phyloP scores from a whole-genome alignment of 2,329 filamentous ascomycete genomes.

The Alternaria hordeiaustralica region DNA sequence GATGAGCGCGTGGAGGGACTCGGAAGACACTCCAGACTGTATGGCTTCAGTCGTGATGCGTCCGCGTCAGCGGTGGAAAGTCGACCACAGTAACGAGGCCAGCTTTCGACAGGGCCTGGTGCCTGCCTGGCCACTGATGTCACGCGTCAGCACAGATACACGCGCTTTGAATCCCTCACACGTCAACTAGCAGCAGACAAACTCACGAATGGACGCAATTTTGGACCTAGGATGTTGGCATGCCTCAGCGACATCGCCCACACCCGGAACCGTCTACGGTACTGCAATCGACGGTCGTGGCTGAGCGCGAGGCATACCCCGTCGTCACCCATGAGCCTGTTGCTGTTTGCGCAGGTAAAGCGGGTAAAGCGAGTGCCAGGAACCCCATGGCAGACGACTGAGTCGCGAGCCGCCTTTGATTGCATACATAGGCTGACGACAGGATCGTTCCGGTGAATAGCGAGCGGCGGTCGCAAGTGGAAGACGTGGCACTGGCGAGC shows the following conservation, averaged over 20 bases:
- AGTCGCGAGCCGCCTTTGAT: too few relatives aligned
- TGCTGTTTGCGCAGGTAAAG: neutral
- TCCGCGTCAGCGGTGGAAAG: neutral
- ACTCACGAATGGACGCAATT: neutral
- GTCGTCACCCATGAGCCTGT: too few relatives aligned
- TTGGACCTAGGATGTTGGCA: too few relatives aligned
- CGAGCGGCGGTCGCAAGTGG: neutral
- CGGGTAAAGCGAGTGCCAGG: neutral
- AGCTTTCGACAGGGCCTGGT: neutral
- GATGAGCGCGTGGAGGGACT: neutral
- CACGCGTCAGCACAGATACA: neutral
- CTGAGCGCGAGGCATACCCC: neutral
- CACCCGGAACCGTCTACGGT: fast-evolving
- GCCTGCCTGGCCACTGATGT: neutral
- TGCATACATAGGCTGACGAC: neutral
- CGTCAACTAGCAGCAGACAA: neutral
- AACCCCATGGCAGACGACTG: too few relatives aligned
- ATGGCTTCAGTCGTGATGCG: neutral
- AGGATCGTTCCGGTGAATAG: neutral
- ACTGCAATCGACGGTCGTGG: neutral
- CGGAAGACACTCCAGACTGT: neutral
- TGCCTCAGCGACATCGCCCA: too few relatives aligned
- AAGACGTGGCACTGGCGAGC: neutral
- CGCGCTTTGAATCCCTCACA: neutral
- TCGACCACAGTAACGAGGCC: too few relatives aligned